Evolutionary conservation across 495 filamentous ascomycete genomes (phyloP).

Genomic region (Talaromyces thailandensis): DNA sequence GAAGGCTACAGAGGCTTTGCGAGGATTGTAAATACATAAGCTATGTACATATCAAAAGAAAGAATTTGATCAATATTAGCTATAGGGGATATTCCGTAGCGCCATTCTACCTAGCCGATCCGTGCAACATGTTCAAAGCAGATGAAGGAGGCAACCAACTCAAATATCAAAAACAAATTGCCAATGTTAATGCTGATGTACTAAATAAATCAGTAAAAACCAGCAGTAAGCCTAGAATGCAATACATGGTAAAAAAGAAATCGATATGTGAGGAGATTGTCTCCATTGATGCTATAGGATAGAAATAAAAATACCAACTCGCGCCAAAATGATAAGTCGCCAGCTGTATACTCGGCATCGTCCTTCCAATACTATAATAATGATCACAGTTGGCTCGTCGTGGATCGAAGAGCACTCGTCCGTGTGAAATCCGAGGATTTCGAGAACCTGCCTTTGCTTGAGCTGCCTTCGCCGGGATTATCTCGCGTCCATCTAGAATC

Average conservation of each 20-base stretch:
- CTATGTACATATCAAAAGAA: not conserved
- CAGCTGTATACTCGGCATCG: not conserved
- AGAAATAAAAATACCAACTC: not conserved
- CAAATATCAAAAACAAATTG: not conserved
- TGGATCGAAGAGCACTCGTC: constrained; percentile 36
- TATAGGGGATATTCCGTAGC: not conserved
- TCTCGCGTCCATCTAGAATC: constrained; percentile 32
- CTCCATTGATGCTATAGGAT: not conserved
- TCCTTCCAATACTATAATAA: not conserved
- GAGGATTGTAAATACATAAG: not conserved
- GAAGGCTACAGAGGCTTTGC: constrained; percentile 34
- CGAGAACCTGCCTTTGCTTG: constrained; percentile 14
- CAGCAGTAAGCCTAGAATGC: not conserved
- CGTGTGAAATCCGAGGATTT: constrained; percentile 15
- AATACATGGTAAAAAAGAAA: not conserved
- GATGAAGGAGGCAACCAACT: not conserved
- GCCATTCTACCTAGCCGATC: constrained; percentile 5
- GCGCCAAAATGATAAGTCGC: not conserved
- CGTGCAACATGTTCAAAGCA: not conserved
- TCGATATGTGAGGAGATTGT: not conserved
- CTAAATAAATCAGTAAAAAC: not conserved
- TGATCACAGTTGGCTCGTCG: constrained; percentile 14
- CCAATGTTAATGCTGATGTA: not conserved
- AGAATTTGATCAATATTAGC: not conserved
- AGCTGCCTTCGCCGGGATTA: constrained; percentile 15